Evolutionary conservation across 2,329 filamentous ascomycete species (phyloP), one percentile per base, ranked within the genome.

Genomic region (Aureobasidium pullulans): DNA sequence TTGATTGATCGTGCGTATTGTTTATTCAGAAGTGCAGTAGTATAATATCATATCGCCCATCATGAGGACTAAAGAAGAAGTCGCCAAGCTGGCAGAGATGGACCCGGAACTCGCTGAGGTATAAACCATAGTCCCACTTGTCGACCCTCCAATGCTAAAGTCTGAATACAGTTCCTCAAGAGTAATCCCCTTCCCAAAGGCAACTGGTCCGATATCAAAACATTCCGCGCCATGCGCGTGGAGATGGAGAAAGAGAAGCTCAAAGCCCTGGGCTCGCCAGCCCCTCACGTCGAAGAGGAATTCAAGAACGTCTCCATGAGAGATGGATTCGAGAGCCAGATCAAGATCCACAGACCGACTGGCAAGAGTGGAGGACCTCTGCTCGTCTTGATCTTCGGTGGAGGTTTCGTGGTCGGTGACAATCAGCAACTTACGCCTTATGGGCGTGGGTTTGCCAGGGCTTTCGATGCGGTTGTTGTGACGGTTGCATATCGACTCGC

Each of bases 401-500:
- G 68, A 9, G 68, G 68, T 1, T 70, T 68, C 53, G 60, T 66
- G 29, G 62, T 62, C 23, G 68, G 68, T 6, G 62, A 61, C 50
- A 63, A 65, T 32, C 62, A 67, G 19, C 67, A 69, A 40, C 59
- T 67, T 19, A 66, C 65, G 11, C 62, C 64, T 5, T 64, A 61
- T 23, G 61, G 64, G 6, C 63, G 64, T 36, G 61, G 61, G 0
- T 48, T 69, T 16, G 65, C 64, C 2, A 59, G 62, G 28, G 47
- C 66, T 6, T 69, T 76, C 9, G 72, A 71, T 1, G 75, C 72
- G n/a, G 69, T 76, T 3, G 73, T 72, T 16, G 69, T 79, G 6
- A 75, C 73, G 63, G 70, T 77, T 9, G 70, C 71, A 19, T 78
- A 79, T 61, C 70, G 76, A 61, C 70, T 80, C 15, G 77, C 77